Evolutionary conservation across 129 eudicot species (phyloP).

Genomic region (Smallanthus sonchifolius): DNA sequence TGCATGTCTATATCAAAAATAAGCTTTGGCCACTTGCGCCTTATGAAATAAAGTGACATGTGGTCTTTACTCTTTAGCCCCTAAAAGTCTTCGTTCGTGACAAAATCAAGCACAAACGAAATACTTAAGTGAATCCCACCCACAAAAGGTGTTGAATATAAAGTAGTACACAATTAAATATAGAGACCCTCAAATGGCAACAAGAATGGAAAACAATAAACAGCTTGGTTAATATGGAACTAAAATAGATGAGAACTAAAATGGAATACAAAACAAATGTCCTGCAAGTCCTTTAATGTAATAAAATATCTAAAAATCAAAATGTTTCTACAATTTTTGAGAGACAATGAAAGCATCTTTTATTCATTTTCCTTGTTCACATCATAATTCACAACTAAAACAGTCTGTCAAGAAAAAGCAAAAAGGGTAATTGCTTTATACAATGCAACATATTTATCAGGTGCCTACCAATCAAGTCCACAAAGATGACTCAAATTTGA

Average conservation of each 20-base stretch:
- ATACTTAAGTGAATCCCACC: background rate
- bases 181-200: background rate
- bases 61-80: background rate
- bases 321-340: background rate
- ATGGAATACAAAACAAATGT: background rate
- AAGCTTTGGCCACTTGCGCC: background rate
- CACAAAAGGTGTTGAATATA: background rate
- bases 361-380: background rate
- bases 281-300: background rate
- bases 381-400: conserved; percentile 9
- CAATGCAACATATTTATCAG: conserved; percentile 7
- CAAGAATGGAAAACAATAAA: background rate
- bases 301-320: background rate
- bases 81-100: background rate
- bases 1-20: background rate
- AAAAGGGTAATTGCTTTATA: conserved; percentile 4
- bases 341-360: background rate
- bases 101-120: background rate
- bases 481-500: background rate
- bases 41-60: background rate
- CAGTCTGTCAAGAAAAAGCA: background rate
- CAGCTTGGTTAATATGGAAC: background rate
- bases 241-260: background rate
- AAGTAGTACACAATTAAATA: background rate
- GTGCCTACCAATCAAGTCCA: conserved; percentile 21